Evolutionary conservation across 805 yeast genomes (phyloP).

Genomic region (Ogataea haglerorum): DNA sequence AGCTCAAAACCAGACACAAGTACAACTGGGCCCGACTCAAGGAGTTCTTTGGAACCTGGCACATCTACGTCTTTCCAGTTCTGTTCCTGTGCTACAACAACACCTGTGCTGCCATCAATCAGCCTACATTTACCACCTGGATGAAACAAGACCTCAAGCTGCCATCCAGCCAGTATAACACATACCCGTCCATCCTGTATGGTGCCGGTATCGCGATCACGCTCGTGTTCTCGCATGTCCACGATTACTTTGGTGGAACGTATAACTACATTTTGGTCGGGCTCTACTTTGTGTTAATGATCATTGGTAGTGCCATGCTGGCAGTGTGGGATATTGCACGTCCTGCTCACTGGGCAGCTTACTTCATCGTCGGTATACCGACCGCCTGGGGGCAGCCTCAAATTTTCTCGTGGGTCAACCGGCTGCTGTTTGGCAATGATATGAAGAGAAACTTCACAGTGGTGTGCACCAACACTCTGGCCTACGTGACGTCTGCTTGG

Average conservation of each 20-base stretch:
- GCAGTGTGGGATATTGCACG: slow-evolving; percentile 48
- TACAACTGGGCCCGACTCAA: slow-evolving; percentile 41
- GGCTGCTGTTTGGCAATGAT: slow-evolving; percentile 41
- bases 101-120: slow-evolving; percentile 32
- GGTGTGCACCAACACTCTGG: slow-evolving; percentile 39
- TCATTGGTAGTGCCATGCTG: slow-evolving; percentile 42
- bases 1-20: slow-evolving; percentile 38
- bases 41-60: slow-evolving; percentile 46
- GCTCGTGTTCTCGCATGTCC: slow-evolving; percentile 34
- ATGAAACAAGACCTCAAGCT: slow-evolving; percentile 37
- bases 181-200: slow-evolving; percentile 39
- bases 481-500: slow-evolving; percentile 41
- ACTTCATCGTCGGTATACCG: slow-evolving; percentile 47
- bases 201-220: slow-evolving; percentile 41
- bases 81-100: slow-evolving; percentile 39
- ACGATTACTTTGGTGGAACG: slow-evolving; percentile 37
- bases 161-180: slow-evolving; percentile 36
- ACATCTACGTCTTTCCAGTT: slow-evolving; percentile 42
- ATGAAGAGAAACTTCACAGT: slow-evolving; percentile 40
- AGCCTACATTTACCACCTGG: slow-evolving; percentile 45
- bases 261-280: slow-evolving; percentile 37
- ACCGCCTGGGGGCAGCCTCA: slow-evolving; percentile 53
- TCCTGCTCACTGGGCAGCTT: slow-evolving; percentile 50
- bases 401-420: slow-evolving; percentile 54
- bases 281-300: slow-evolving; percentile 37